phyloP scores from a whole-genome alignment of 148 eudicot genomes.

The Rhododendron vialii region DNA sequence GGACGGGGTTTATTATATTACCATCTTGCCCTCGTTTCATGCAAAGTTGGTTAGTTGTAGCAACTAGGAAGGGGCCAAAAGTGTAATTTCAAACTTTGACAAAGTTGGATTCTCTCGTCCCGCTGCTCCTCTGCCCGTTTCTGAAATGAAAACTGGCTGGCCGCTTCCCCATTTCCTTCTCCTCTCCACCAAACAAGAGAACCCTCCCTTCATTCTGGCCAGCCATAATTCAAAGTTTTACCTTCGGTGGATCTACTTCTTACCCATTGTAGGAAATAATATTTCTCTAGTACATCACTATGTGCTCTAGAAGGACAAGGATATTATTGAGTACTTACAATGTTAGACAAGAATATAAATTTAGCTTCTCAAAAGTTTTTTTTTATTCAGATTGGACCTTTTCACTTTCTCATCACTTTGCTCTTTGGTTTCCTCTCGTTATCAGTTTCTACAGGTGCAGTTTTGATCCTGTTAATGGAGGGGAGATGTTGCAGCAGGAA shows the following conservation, averaged over 20 bases:
- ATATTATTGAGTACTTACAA: not conserved
- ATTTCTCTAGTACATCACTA: not conserved
- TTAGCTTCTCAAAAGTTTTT: not conserved
- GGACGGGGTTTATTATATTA: not conserved
- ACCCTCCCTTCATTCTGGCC: not conserved
- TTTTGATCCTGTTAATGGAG: conserved; percentile 83
- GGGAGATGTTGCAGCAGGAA: conserved; percentile 80
- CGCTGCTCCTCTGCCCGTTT: not conserved
- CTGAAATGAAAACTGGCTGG: not conserved
- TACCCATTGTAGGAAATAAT: not conserved
- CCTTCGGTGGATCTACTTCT: not conserved
- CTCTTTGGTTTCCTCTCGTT: not conserved
- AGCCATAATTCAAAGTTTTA: not conserved
- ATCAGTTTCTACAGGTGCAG: conserved; percentile 83
- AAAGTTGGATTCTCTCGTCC: not conserved
- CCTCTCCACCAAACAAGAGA: not conserved
- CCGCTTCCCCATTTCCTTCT: not conserved
- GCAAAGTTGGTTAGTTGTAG: not conserved
- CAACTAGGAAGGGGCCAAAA: conserved; percentile 7
- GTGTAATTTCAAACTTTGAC: too few relatives aligned
- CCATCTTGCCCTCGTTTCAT: not conserved
- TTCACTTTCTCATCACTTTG: not conserved
- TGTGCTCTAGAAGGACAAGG: not conserved
- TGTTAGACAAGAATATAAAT: not conserved
- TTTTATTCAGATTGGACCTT: not conserved